Percentiles rank a stretch among this genome's conserved stretches.
Conservation (phyloP, 768 basidiomycete genomes). For the Podaxis pistillaris region DNA sequence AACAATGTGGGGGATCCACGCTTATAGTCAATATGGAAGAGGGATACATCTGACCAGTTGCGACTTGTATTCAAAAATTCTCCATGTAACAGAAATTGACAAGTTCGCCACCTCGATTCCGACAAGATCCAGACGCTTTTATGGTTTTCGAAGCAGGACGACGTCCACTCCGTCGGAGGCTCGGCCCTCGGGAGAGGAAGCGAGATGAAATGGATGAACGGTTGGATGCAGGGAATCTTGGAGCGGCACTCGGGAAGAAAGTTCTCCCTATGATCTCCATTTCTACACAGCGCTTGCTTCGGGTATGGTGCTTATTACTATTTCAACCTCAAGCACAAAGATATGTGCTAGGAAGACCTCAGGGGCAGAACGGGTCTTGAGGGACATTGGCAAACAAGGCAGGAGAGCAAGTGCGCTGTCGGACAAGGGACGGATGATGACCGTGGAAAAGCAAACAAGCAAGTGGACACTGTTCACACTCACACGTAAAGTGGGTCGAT, state of each 20-base stretch:
- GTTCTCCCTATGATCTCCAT: neutral
- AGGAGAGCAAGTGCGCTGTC: neutral
- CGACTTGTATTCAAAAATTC: neutral
- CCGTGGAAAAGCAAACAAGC: neutral
- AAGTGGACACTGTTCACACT: neutral
- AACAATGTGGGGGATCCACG: too few species aligned
- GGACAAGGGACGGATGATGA: neutral
- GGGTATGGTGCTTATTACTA: neutral
- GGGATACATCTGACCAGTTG: neutral
- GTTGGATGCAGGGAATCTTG: neutral
- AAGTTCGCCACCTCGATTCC: neutral
- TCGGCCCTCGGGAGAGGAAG: neutral
- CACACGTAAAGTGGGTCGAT: constrained; percentile 3
- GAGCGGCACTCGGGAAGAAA: neutral
- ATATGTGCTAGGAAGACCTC: too few species aligned
- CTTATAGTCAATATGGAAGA: neutral
- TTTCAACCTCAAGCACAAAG: neutral
- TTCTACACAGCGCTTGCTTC: neutral
- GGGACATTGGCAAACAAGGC: neutral
- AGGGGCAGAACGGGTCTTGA: too few species aligned
- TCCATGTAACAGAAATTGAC: neutral
- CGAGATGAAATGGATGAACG: neutral
- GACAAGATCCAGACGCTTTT: neutral
- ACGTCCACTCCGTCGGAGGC: neutral
- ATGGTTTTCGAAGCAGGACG: neutral